Evolutionary conservation across 208 protist species (phyloP), one percentile per base, ranked within the genome.

Genomic region (Acanthamoeba healyi): DNA sequence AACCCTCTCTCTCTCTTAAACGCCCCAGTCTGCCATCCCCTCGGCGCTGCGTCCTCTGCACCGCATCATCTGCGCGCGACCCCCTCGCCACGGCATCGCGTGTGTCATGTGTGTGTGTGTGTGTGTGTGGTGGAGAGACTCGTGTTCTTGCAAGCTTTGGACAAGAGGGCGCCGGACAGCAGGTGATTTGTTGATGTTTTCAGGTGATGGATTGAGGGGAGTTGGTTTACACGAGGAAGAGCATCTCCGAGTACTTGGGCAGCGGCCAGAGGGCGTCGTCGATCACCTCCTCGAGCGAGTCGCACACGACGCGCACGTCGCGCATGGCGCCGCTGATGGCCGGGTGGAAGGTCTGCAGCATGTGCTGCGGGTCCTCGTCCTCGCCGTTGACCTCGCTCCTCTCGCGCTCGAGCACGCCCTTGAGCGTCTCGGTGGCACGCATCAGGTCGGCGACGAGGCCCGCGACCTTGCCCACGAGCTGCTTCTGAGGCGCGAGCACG

Each of bases 171-270:
- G 15, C 51, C 7, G 7, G 44, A 51, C 46, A 51, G 1, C 46
- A 51, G 17, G 46, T 51, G 4, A 15, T n/a, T n/a, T n/a, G n/a
- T n/a, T n/a, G n/a, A n/a, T n/a, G 46, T 19, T 19, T 51, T 15
- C 14, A 1, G 46, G 1, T 51, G 46, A 49, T 4, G 7, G 4
- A 4, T 54, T 54, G 54, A 29, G 14, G 51, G 17, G 44, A 49
- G 19, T 51, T 9, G 46, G 46, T 72, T 94, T 95, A 94, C 42
- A 79, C 56, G 19, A 95, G 54, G 94, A 95, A 95, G 42, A 96
- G 90, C 42, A 96, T 92, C 81, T 96, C 95, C 22, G 49, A 79
- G 42, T 96, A 96, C 81, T 95, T 96, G 32, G 95, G 95, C 58
- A 94, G 40, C 46, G 95, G 95, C 94, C 94, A 96, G 6, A 94